Percentiles rank a stretch among this genome's conserved stretches.
These are phyloP conservation scores for Ascochyta koolunga DNA, from an alignment of 2,329 filamentous ascomycete genomes.

Conservation along the genomic window DNA sequence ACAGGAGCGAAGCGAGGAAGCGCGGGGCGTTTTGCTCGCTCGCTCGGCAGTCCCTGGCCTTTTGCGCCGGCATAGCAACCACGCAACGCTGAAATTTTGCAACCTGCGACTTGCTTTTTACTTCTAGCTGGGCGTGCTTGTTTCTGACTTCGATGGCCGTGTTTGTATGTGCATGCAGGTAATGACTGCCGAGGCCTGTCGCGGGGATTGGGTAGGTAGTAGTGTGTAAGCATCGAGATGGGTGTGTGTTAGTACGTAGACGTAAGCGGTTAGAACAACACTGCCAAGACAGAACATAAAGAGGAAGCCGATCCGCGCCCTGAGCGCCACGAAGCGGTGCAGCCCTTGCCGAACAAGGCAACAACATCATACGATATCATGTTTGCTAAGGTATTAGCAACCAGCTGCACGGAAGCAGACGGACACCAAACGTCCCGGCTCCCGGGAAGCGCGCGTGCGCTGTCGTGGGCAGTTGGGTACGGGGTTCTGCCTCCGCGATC, in stretches of 20 bases:
- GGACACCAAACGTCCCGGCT: neutral
- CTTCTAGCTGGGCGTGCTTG: too few relatives aligned
- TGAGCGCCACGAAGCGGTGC: conserved; percentile 9
- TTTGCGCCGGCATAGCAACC: neutral
- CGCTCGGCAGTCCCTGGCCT: neutral
- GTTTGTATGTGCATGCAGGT: too few relatives aligned
- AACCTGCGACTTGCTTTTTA: neutral
- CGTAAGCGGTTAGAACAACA: too few relatives aligned
- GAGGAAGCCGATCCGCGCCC: conserved; percentile 2
- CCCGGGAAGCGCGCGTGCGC: neutral
- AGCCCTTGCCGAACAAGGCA: neutral
- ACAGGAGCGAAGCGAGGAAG: neutral
- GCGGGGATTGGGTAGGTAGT: too few relatives aligned
- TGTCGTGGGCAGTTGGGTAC: too few relatives aligned
- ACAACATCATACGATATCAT: neutral
- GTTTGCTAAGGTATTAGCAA: neutral
- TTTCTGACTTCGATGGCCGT: too few relatives aligned
- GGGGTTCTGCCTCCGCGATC: neutral
- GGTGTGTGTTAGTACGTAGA: too few relatives aligned
- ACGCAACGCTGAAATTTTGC: too few relatives aligned
- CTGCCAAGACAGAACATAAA: neutral
- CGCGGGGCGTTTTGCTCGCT: too few relatives aligned
- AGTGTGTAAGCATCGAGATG: too few relatives aligned
- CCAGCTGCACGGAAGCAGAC: neutral
- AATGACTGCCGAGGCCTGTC: too few relatives aligned